Conservation (phyloP, 176 grass and related monocot genomes). For the Tillandsia leiboldiana region DNA sequence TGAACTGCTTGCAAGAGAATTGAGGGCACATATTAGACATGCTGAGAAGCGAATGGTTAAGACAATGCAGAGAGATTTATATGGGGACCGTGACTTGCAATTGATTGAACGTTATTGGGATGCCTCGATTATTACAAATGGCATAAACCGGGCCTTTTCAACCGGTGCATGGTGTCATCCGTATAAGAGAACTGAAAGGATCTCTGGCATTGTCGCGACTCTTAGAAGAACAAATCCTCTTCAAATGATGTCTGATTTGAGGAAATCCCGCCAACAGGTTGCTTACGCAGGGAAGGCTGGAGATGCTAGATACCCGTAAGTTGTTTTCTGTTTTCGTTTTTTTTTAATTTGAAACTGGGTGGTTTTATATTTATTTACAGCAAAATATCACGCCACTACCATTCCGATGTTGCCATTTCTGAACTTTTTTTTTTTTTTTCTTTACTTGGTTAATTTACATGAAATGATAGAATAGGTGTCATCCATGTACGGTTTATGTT, state of each 20-base stretch:
- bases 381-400: too few species aligned
- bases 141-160: conserved; percentile 75
- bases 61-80: conserved; percentile 85
- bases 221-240: conserved; percentile 92
- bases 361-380: not conserved
- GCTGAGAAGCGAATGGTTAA: conserved; percentile 78
- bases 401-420: not conserved
- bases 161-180: conserved; percentile 96
- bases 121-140: conserved; percentile 80
- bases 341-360: not conserved
- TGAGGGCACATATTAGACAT: conserved; percentile 76
- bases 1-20: conserved; percentile 79
- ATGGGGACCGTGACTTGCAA: conserved; percentile 59
- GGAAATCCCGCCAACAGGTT: conserved; percentile 85
- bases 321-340: conserved; percentile 21
- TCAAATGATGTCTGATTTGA: conserved; percentile 81
- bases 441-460: too few species aligned
- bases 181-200: conserved; percentile 59
- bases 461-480: not conserved
- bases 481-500: not conserved
- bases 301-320: conserved; percentile 97
- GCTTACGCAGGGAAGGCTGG: conserved; percentile 94
- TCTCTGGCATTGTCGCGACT: conserved; percentile 71
- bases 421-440: too few species aligned
- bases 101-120: conserved; percentile 54